Base-by-base conservation (phyloP, 768 basidiomycete species). In the Leccinum subtestaceum region DNA sequence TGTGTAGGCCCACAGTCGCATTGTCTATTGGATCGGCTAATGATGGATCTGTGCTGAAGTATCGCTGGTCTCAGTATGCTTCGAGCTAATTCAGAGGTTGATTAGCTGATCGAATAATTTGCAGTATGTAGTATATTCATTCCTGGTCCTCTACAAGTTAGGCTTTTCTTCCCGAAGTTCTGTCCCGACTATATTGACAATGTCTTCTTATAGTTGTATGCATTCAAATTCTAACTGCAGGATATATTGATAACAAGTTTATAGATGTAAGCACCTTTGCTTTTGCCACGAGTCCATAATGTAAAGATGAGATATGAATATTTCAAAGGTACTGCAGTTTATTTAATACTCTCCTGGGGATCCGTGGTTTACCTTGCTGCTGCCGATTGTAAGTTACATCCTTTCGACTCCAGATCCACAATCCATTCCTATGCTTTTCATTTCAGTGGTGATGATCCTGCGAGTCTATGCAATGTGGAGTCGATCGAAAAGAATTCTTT, bases 401-500 rank as follows among this genome's bases (percentile, higher is more conserved):
- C 4, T 4, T 2, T 12, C 13, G 0, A 13, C n/a, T 32, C 17
- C 1, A 5, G 23, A 9, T 17, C 11, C 4, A 6, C n/a, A 34
- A 5, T 21, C 13, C 15, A 27, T 51, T 8, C 8, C 0, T 9
- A 19, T 17, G 4, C 11, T 21, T 36, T 31, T 2, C 13, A 19
- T 34, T 45, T 12, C 2, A 65, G 64, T 65, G 4, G 17, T 64
- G 13, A 65, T 65, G 63, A 45, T 65, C 19, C 27, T 65, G 9
- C 51, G 62, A 0, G 62, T 64, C 1, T 64, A 64, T 53, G 49
- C 62, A 40, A 55, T 64, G 54, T 65, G 59, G 55, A 40, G 25
- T 15, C 58, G 27, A n/a, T 65, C 58, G 13, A 65, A 38, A 34
- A 11, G 29, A 9, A 47, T 65, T 1, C 50, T 65, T 12, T 48